These are phyloP conservation scores for Crassisporium funariophilum DNA, from an alignment of 768 basidiomycete genomes.

Conservation along the genomic window DNA sequence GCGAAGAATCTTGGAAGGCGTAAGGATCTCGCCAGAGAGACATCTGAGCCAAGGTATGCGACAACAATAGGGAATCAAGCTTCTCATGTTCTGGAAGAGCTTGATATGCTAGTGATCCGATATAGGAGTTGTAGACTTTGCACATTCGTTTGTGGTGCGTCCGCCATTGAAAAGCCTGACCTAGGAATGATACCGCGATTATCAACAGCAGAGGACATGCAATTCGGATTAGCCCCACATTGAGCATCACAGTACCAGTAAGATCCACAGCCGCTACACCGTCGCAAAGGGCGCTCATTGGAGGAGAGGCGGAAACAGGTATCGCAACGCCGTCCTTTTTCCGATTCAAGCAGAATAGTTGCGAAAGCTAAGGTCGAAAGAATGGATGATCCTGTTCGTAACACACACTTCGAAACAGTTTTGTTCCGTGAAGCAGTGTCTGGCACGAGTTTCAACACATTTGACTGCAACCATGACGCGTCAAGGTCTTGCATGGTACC, in stretches of 20 bases:
- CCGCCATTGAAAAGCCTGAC: constrained; percentile 72
- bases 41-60: constrained; percentile 56
- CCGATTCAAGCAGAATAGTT: constrained; percentile 49
- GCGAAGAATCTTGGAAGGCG: constrained; percentile 10
- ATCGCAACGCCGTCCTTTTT: constrained; percentile 73
- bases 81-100: constrained; percentile 53
- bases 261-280: constrained; percentile 66
- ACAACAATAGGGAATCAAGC: constrained; percentile 64
- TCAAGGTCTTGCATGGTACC: constrained; percentile 7
- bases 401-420: constrained; percentile 40
- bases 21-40: constrained; percentile 24
- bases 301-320: constrained; percentile 48
- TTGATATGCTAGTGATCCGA: constrained; percentile 47
- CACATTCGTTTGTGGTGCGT: constrained; percentile 70
- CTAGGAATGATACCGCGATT: constrained; percentile 35
- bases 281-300: constrained; percentile 39
- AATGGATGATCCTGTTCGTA: constrained; percentile 52
- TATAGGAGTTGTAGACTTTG: constrained; percentile 52
- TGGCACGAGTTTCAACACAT: constrained; percentile 35
- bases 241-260: constrained; percentile 73
- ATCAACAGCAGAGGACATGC: constrained; percentile 6
- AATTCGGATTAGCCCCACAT: constrained; percentile 46
- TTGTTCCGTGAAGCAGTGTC: constrained; percentile 54
- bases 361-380: constrained; percentile 47
- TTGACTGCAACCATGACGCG: constrained; percentile 11